phyloP scores from a whole-genome alignment of 2,329 filamentous ascomycete genomes.

The Cercospora canescens region DNA sequence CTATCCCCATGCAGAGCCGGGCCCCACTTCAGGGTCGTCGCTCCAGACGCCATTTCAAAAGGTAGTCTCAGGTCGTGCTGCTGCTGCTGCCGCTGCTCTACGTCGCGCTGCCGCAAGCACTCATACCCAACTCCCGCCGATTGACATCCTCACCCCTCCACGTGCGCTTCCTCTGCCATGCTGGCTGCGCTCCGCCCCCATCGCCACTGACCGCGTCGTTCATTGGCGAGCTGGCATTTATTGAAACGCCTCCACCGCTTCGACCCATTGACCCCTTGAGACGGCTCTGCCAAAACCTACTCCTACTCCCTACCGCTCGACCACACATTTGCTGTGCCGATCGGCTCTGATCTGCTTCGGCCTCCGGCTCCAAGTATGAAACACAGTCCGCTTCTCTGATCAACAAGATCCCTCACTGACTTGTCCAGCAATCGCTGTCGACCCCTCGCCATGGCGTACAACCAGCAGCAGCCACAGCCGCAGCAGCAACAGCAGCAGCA shows the following conservation, averaged over 20 bases:
- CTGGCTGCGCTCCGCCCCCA: background rate
- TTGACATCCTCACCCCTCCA: background rate
- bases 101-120: background rate
- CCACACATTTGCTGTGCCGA: background rate
- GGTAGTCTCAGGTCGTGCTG: background rate
- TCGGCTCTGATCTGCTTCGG: background rate
- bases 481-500: slow-evolving; percentile 27
- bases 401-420: background rate
- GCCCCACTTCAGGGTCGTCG: background rate
- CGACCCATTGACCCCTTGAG: slow-evolving; percentile 1
- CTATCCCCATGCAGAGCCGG: background rate
- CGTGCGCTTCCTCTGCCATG: background rate
- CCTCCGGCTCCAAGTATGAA: background rate
- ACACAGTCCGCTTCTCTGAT: background rate
- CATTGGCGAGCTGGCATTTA: background rate
- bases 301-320: slow-evolving; percentile 1
- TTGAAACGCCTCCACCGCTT: slow-evolving; percentile 2
- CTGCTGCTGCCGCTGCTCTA: background rate
- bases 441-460: slow-evolving; percentile 18
- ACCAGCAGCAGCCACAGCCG: slow-evolving; percentile 21
- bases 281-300: background rate
- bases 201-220: background rate
- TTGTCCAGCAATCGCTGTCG: slow-evolving; percentile 1
- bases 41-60: slow-evolving; percentile 7
- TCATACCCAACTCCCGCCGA: background rate